phyloP scores from a whole-genome alignment of 75 land plant genomes.

The Cunninghamia lanceolata region DNA sequence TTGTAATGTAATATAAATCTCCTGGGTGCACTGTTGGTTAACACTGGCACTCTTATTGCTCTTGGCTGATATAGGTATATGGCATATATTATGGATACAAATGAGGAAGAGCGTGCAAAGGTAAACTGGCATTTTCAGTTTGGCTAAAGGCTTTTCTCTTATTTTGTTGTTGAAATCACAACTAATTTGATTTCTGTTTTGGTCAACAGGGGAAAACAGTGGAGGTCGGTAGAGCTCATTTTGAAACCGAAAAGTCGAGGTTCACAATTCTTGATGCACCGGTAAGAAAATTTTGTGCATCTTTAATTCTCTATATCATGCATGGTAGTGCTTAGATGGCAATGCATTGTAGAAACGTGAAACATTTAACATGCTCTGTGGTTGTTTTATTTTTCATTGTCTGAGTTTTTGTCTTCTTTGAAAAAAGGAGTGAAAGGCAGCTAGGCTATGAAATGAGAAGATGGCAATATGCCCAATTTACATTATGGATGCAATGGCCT shows the following conservation, averaged over 20 bases:
- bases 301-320: not conserved
- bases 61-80: slow-evolving; percentile 66
- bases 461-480: not conserved
- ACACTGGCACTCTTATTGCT: not conserved
- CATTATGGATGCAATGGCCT: not conserved
- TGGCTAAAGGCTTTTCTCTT: not conserved
- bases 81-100: slow-evolving; percentile 99
- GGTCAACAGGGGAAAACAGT: slow-evolving; percentile 89
- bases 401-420: not conserved
- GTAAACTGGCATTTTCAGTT: slow-evolving; percentile 26
- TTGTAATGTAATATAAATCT: not conserved
- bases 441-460: too few relatives aligned
- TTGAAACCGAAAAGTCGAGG: slow-evolving; percentile 87
- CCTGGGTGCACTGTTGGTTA: not conserved
- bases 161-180: not conserved
- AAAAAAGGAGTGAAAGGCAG: too few relatives aligned
- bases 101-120: slow-evolving; percentile 98
- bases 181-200: not conserved
- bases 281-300: slow-evolving; percentile 34
- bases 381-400: not conserved
- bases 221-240: slow-evolving; percentile 98
- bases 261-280: slow-evolving; percentile 99
- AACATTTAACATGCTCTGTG: not conserved
- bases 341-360: not conserved
- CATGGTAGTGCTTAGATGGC: not conserved